Base-by-base conservation (phyloP, 2,329 filamentous ascomycete genomes). In the Chlorencoelia australis region DNA sequence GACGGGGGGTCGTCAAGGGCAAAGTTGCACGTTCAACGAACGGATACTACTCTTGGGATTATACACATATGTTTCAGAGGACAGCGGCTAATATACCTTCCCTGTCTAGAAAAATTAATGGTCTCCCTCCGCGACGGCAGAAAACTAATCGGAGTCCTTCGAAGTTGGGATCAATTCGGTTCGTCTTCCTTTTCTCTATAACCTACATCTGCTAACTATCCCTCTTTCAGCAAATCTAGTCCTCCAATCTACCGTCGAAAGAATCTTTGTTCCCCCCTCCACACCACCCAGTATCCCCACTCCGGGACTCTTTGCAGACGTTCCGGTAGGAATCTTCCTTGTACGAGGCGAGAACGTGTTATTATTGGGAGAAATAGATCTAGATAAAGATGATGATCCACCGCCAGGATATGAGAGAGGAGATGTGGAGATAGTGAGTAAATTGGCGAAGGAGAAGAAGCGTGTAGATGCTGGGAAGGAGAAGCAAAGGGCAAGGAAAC, bases 161-260 rank as follows among this genome's bases (percentile, higher is more conserved):
- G 91, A 54, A 94, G 85, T 51, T 98, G 91, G 86, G 91, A 98
- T 63, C 91, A 98, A 62, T 96, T 94, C 56, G 89, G 88, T 94
- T 78, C 54, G 69, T 60, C 26, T 11, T 36, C 33, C 25, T 25
- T 29, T n/a, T n/a, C 18, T 5, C 14, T 33, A 31, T 35, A 28
- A 17, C n/a, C n/a, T n/a, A n/a, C n/a, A 24, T 8, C 15, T 14
- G 18, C n/a, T 33, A 14, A 33, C 9, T 2, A 42, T 18, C 24
- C 11, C 4, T 19, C 16, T 21, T 13, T 14, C 55, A 94, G 89
- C 88, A 50, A 98, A 98, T 60, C 72, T 98, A 42, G 86, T 96
- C 43, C 77, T 98, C 34, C 88, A 95, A 62, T 85, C 87, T 51
- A 95, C 91, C 17, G 71, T 85, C 46, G 91, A 98, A 64, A 77